These are phyloP conservation scores for Panicum hallii DNA, from an alignment of 202 grass and related monocot genomes.

Conservation along the genomic window DNA sequence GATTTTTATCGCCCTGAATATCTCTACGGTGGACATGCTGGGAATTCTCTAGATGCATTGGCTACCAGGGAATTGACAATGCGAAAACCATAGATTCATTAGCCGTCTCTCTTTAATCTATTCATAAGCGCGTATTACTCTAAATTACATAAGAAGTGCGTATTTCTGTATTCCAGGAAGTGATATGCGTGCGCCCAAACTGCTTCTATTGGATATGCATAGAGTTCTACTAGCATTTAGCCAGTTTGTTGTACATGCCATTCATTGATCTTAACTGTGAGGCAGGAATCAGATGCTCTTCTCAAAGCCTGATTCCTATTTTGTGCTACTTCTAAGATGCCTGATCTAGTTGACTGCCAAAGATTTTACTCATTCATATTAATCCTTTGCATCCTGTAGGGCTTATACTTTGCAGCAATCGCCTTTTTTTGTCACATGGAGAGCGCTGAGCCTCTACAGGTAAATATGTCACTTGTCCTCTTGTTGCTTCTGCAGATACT, in stretches of 20 bases:
- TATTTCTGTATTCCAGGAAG: neutral
- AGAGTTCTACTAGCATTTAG: neutral
- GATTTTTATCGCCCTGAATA: neutral
- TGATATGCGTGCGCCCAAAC: neutral
- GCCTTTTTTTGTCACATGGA: conserved; percentile 34
- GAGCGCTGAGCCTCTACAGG: conserved; percentile 49
- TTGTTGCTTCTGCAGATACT: conserved; percentile 31
- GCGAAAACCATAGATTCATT: neutral
- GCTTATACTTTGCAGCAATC: neutral
- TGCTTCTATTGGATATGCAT: too few species aligned
- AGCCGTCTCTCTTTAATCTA: neutral
- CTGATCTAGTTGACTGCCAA: conserved; percentile 16
- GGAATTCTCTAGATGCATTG: neutral
- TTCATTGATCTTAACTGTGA: neutral
- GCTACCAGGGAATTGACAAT: neutral
- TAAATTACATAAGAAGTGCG: neutral
- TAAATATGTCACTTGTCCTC: conserved; percentile 18
- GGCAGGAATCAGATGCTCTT: neutral
- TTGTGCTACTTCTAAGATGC: neutral
- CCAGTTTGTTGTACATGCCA: neutral
- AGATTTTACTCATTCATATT: neutral
- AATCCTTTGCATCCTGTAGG: conserved; percentile 32
- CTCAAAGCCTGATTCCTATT: neutral
- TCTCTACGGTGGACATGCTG: neutral
- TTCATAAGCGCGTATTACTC: neutral